Evolutionary conservation across 2,329 filamentous ascomycete species (phyloP).

Genomic region (Clarireedia hainanense): DNA sequence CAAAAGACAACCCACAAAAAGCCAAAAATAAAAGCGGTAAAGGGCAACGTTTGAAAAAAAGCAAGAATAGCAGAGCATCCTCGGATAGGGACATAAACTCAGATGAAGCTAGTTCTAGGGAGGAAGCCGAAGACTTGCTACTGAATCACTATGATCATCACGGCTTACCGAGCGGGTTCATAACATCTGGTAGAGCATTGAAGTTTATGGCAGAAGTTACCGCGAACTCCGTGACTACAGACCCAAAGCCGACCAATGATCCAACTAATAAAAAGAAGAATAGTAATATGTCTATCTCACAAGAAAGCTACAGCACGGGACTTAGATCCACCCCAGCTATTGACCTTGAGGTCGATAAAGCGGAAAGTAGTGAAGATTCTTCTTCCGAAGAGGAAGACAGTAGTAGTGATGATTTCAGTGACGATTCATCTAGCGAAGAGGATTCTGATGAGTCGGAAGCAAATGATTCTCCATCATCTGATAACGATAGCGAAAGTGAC

Average conservation of each 20-base stretch:
- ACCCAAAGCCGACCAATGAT: conserved; percentile 13
- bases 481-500: conserved; percentile 11
- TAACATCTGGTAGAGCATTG: conserved; percentile 24
- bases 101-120: conserved; percentile 19
- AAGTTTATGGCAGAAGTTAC: conserved; percentile 23
- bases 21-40: no score
- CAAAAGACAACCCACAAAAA: neutral
- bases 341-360: conserved; percentile 23
- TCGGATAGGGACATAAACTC: conserved; percentile 3
- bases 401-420: conserved; percentile 8
- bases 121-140: conserved; percentile 26
- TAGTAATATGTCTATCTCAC: conserved; percentile 19
- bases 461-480: conserved; percentile 8
- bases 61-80: neutral
- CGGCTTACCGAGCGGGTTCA: conserved; percentile 27
- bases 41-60: no score
- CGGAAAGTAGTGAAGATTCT: conserved; percentile 13
- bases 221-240: conserved; percentile 13
- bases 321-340: conserved; percentile 23
- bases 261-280: conserved; percentile 19
- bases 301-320: conserved; percentile 12
- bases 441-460: conserved; percentile 13
- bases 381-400: conserved; percentile 10
- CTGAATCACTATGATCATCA: conserved; percentile 27
- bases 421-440: conserved; percentile 10